Base-by-base conservation (phyloP, 1,284 basidiomycete genomes). In the Abortiporus biennis region DNA sequence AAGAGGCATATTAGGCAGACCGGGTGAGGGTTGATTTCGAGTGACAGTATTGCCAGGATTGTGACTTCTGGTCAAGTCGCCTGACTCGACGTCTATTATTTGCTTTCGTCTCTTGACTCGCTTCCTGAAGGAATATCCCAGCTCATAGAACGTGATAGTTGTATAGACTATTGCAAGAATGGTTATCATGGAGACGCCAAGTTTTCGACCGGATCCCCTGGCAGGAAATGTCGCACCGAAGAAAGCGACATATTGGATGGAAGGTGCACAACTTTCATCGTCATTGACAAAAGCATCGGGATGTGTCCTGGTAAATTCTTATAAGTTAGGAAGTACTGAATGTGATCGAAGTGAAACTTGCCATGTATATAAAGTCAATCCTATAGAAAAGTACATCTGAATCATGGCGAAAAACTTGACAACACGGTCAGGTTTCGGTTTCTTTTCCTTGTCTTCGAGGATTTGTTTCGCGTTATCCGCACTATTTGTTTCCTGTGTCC, bases 331-430 rank as follows among this genome's bases (percentile, higher is more conserved):
- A 34, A 11, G 22, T 27, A 27, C 19, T 34, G 1, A 6, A 3
- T 6, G 15, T n/a, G 21, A 36, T 25, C 6, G 19, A 38, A 11
- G 31, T 36, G 3, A 17, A 38, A 44, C 57, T 20, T 47, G 67
- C 66, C 66, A 69, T 50, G 66, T 59, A 30, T 62, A 65, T 6
- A 66, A 40, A 0, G 66, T 68, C 32, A 67, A 47, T 12, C 47
- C 49, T 62, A 67, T 65, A 4, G 64, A 66, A 25, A 68, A 47
- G 4, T 65, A 36, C 6, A 65, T 64, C 45, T 69, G 67, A 4
- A 56, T 21, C 56, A 64, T 63, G 15, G 66, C 62, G 32, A 55
- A 65, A 46, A 64, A 56, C 50, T 64, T 66, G 23, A 68, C 63
- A 4, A 13, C 20, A 29, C 20, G 29, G n/a, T 27, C 33, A 9